phyloP scores from a whole-genome alignment of 2,329 filamentous ascomycete species.

The Clathrospora elynae region DNA sequence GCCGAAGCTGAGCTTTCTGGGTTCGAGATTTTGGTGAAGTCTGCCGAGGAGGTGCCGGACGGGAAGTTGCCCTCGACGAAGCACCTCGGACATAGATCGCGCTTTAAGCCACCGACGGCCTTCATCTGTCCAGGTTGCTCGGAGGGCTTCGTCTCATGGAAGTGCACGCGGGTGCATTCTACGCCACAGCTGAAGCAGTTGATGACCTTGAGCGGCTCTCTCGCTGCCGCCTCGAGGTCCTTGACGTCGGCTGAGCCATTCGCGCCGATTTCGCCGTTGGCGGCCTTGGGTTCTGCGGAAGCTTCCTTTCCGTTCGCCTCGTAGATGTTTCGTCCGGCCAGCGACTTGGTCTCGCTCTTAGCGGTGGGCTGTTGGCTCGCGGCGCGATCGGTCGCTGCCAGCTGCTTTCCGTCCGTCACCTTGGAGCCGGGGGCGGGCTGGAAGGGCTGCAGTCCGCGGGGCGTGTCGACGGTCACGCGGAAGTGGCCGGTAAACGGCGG shows the following conservation, averaged over 20 bases:
- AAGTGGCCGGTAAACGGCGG: constrained; percentile 98
- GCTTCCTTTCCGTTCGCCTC: constrained; percentile 89
- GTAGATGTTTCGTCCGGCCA: constrained; percentile 93
- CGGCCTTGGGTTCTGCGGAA: constrained; percentile 64
- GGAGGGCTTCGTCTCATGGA: constrained; percentile 69
- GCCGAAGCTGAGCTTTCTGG: constrained; percentile 77
- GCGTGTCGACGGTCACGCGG: constrained; percentile 92
- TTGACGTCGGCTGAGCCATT: constrained; percentile 70
- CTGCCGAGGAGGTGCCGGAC: constrained; percentile 73
- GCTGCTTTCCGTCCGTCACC: constrained; percentile 64
- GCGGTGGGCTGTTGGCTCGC: constrained; percentile 67
- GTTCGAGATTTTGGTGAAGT: constrained; percentile 90
- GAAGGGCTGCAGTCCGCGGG: constrained; percentile 90
- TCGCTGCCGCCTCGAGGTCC: constrained; percentile 66
- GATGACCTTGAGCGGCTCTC: constrained; percentile 67
- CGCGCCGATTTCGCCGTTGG: constrained; percentile 66
- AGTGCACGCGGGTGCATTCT: constrained; percentile 78
- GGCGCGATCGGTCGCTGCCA: constrained; percentile 71
- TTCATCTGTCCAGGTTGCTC: constrained; percentile 57
- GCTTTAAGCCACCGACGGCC: constrained; percentile 66
- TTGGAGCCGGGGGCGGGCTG: constrained; percentile 81
- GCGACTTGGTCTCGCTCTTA: constrained; percentile 86
- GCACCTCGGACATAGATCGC: constrained; percentile 90
- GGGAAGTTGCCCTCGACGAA: constrained; percentile 85
- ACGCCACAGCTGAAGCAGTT: constrained; percentile 91